Conservation (phyloP, 2,329 filamentous ascomycete species). For the Sphaceloma murrayae region DNA sequence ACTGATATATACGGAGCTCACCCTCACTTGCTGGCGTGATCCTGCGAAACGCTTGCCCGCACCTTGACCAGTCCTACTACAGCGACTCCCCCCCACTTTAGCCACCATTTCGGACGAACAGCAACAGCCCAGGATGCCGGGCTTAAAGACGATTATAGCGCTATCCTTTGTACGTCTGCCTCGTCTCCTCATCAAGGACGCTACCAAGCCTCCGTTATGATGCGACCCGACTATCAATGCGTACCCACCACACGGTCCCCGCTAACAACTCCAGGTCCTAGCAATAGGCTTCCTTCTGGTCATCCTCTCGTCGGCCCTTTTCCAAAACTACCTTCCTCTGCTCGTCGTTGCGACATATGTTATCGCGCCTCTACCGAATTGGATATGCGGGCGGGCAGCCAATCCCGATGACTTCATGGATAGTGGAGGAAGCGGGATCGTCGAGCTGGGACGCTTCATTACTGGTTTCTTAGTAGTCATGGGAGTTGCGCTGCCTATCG, state of each 20-base stretch:
- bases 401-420: constrained; percentile 96
- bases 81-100: too few species aligned
- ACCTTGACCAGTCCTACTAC: too few species aligned
- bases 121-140: constrained; percentile 51
- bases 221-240: too few species aligned
- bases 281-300: constrained; percentile 98
- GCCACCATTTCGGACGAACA: constrained; percentile 10
- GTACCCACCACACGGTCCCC: constrained; percentile 10
- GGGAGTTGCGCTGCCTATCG: constrained; percentile 83
- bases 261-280: constrained; percentile 53
- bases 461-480: constrained; percentile 95
- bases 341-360: constrained; percentile 95
- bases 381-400: constrained; percentile 79
- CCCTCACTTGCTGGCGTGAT: too few species aligned
- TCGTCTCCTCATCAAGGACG: too few species aligned
- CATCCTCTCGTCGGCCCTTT: constrained; percentile 93
- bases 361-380: constrained; percentile 88
- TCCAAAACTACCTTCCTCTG: constrained; percentile 87
- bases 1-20: background rate
- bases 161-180: constrained; percentile 71
- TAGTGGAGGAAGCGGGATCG: constrained; percentile 65
- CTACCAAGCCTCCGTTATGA: too few species aligned
- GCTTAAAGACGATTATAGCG: constrained; percentile 97
- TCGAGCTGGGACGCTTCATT: constrained; percentile 87
- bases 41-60: too few species aligned